Percentiles rank a stretch among this genome's conserved stretches.
phyloP scores from a whole-genome alignment of 148 eudicot genomes.

The Rhododendron molle region DNA sequence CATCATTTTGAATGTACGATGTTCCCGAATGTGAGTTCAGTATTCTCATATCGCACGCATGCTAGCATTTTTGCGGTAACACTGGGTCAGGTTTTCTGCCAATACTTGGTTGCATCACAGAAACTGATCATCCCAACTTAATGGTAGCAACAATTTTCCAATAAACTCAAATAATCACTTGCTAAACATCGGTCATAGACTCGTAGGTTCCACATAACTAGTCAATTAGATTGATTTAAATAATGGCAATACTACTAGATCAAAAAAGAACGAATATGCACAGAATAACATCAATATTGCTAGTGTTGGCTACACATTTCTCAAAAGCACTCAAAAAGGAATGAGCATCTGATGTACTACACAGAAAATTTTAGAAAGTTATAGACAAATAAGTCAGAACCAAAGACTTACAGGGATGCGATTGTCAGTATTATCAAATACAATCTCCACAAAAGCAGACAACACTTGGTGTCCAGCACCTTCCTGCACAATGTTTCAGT shows the following conservation, averaged over 20 bases:
- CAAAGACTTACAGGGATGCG: slow-evolving; percentile 72
- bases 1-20: background rate
- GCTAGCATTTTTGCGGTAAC: background rate
- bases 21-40: background rate
- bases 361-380: background rate
- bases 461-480: slow-evolving; percentile 92
- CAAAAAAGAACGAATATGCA: background rate
- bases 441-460: slow-evolving; percentile 98
- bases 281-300: background rate
- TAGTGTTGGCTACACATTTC: background rate
- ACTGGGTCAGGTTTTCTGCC: background rate
- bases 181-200: background rate
- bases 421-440: slow-evolving; percentile 89
- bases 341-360: background rate
- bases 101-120: background rate
- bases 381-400: background rate
- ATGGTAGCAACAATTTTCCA: background rate
- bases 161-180: background rate
- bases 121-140: background rate
- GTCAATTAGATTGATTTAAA: background rate
- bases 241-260: background rate
- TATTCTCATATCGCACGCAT: background rate
- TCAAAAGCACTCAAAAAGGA: background rate
- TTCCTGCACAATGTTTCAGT: slow-evolving; percentile 50
- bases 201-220: background rate